Evolutionary conservation across 495 filamentous ascomycete genomes (phyloP), one percentile per base, ranked within the genome.

Genomic region (Arthonia radiata): DNA sequence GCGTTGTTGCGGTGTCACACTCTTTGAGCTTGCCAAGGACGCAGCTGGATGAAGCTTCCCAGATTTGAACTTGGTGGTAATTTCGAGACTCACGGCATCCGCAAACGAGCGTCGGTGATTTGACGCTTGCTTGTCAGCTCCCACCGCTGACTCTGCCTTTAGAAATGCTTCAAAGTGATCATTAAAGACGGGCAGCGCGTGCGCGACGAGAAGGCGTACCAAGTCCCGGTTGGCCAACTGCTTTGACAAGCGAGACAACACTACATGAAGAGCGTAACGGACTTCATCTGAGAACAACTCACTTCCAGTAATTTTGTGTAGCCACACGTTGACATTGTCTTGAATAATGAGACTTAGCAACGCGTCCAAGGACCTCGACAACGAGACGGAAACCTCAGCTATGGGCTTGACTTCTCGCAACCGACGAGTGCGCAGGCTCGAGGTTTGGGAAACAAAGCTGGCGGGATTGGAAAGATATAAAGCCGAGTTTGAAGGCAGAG

Each of bases 21-120:
- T 76, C 39, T 92, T 79, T 10, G 76, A 71, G 37, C 72, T 73
- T 18, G 70, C 61, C 32, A 91, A 46, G 4, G 68, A 72, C n/a
- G 75, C 81, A 8, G 86, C 89, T 13, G 78, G 64, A 43, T 99
- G 89, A 31, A 99, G 50, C 32, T 73, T 76, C 18, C 86, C 86
- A 42, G 86, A 71, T 24, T 61, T 68, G 46, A 83, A 99, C 49
- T 90, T 94, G 14, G 59, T 70, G 25, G 86, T 86, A 43, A 94
- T 90, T 1, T 86, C 86, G 35, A 89, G 54, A 48, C 93, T 75
- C 32, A 99, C 54, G 53, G 94, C 89, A 37, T 91, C 82, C 2
- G 81, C 90, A 47, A n/a, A n/a, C n/a, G n/a, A n/a, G n/a, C n/a
- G n/a, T 99, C 89, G 6, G 89, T 99, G 17, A 99, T 68, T 43